Evolutionary conservation across 2,329 filamentous ascomycete species (phyloP).

Genomic region (Diaporthe sp.): DNA sequence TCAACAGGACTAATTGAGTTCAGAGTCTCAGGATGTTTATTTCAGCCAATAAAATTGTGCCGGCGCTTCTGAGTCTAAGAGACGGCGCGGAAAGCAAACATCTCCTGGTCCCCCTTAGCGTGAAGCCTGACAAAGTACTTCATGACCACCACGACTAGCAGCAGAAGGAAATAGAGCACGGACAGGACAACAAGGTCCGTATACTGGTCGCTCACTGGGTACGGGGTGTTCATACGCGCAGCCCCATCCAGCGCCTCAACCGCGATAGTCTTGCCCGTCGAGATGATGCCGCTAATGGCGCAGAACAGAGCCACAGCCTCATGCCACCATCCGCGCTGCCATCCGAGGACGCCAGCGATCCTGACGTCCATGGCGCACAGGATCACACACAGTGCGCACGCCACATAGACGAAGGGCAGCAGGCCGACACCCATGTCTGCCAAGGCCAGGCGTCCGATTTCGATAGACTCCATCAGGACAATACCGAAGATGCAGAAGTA

Average conservation of each 20-base stretch:
- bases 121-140: constrained; percentile 15
- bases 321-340: constrained; percentile 33
- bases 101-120: too few species aligned
- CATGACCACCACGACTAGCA: constrained; percentile 26
- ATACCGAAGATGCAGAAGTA: constrained; percentile 40
- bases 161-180: constrained; percentile 37
- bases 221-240: constrained; percentile 34
- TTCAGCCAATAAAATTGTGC: too few species aligned
- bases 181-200: constrained; percentile 39
- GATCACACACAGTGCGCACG: constrained; percentile 33
- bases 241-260: constrained; percentile 4
- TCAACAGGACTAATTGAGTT: too few species aligned
- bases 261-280: constrained; percentile 38
- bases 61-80: too few species aligned
- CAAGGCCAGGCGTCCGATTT: constrained; percentile 38
- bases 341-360: constrained; percentile 27
- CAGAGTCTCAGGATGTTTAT: too few species aligned
- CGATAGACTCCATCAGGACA: constrained; percentile 40
- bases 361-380: constrained; percentile 35
- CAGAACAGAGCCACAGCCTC: constrained; percentile 39
- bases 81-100: too few species aligned
- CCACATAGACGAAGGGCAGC: constrained; percentile 39
- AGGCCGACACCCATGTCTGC: constrained; percentile 38
- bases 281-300: constrained; percentile 38
- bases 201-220: constrained; percentile 40